Evolutionary conservation across 495 filamentous ascomycete species (phyloP), one percentile per base, ranked within the genome.

Genomic region (Cladorrhinum samala): DNA sequence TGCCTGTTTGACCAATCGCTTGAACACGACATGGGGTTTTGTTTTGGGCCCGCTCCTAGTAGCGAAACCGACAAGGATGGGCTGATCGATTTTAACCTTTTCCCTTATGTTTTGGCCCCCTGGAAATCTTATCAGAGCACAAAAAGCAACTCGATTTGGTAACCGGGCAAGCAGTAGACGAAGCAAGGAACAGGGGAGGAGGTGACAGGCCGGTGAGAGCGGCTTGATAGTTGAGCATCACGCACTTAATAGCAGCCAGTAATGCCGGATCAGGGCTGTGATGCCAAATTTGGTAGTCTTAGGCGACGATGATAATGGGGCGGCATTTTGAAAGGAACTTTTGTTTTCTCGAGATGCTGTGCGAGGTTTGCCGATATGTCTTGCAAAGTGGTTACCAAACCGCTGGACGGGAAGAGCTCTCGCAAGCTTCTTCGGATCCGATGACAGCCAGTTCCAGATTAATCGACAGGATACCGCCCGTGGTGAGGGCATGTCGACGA

Each of bases 31-130:
- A 46, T 45, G 36, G 50, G 40, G 44, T 45, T 33, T 38, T 49
- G 25, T 54, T n/a, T n/a, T n/a, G 45, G 24, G 49, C 54, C 56
- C 62, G 56, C 48, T 50, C 43, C 17, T 46, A 43, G 25, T 46
- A 17, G 42, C 21, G 48, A 49, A 41, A 44, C 49, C 2, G 16
- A 20, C 18, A 38, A 9, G 41, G 14, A 23, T 46, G 24, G 9
- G 27, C 8, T 42, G 46, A 24, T 38, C 43, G 45, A 41, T 16
- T 19, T 24, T n/a, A 20, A 13, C 16, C 19, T 49, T 46, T 48
- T 37, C 21, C 45, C 27, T 33, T 11, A 5, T 33, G 27, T 33
- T 57, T 55, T 53, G 53, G 55, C 30, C 46, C 48, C 33, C 44
- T 33, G 38, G 25, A 16, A 14, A 25, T 49, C 19, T 53, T 52